Evolutionary conservation across 2,329 filamentous ascomycete species (phyloP).

Genomic region (Pseudopithomyces chartarum): DNA sequence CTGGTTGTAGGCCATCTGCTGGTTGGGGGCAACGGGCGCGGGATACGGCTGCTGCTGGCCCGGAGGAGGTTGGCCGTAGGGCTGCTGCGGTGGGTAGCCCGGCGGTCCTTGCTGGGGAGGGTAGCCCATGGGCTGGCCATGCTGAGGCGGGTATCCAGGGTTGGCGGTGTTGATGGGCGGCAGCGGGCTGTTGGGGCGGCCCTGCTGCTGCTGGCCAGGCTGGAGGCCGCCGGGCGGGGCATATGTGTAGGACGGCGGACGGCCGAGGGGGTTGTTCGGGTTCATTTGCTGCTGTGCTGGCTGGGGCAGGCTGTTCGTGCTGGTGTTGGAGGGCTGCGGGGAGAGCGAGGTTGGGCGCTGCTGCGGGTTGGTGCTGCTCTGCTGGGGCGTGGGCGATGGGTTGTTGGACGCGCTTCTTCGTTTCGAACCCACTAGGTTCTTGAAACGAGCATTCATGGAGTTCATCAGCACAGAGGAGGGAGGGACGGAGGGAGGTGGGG

Average conservation of each 20-base stretch:
- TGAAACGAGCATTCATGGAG: constrained; percentile 80
- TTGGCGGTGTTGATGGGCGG: constrained; percentile 61
- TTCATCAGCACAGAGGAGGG: constrained; percentile 60
- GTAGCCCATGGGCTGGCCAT: constrained; percentile 49
- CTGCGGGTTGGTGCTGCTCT: constrained; percentile 45
- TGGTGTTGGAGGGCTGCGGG: constrained; percentile 45
- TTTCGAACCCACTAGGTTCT: constrained; percentile 81
- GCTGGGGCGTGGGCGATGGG: constrained; percentile 41
- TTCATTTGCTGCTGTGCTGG: constrained; percentile 55
- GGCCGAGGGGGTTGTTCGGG: constrained; percentile 58
- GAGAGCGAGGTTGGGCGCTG: constrained; percentile 48
- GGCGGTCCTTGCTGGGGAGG: constrained; percentile 47
- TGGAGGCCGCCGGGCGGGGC: constrained; percentile 48
- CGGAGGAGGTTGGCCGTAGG: constrained; percentile 36
- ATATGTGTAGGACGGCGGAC: constrained; percentile 68
- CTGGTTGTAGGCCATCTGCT: constrained; percentile 38
- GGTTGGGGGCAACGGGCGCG: constrained; percentile 37
- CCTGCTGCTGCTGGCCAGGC: constrained; percentile 43
- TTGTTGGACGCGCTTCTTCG: constrained; percentile 68
- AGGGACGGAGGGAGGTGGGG: constrained; percentile 25
- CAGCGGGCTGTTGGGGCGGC: constrained; percentile 59
- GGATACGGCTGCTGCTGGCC: constrained; percentile 19
- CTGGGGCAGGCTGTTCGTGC: constrained; percentile 44
- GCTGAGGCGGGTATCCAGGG: constrained; percentile 55
- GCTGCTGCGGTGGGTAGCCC: constrained; percentile 49